Base-by-base conservation (phyloP, 257 asterid species). In the Nicotiana tomentosiformis region DNA sequence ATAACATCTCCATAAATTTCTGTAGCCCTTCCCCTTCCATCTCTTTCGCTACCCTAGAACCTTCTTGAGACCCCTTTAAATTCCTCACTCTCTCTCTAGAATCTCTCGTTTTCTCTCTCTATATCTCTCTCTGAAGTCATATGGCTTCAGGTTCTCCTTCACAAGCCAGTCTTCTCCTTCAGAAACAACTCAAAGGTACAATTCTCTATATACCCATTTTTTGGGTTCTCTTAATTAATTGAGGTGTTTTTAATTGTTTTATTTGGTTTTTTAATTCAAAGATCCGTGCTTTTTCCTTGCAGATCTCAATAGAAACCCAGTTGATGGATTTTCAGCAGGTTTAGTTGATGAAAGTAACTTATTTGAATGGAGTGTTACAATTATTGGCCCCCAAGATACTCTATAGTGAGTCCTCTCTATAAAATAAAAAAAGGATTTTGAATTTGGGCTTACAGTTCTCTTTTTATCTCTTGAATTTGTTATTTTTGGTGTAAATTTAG, bases 301-400 rank as follows among this genome's bases (percentile, higher is more conserved):
- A 95, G 99, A 93, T 92, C 98, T 95, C 66, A 80, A 87, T 90
- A 94, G 89, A 85, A 85, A 96, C 70, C 99, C 99, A 1, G 99
- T 96, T 23, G 99, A 93, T 84, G 99, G 99, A 68, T 96, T 96
- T 83, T 96, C 99, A 77, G 99, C 99, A 74, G 99, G 99, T 77
- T 89, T 96, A 87, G 88, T 92, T 78, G 98, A 96, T 65, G 98
- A 96, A 82, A 87, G 51, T 77, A 94, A 96, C 89, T 85, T 96
- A 43, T 96, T 93, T 81, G 99, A 96, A 90, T 96, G 99, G 99
- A 94, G 95, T 83, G 99, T 96, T 12, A 94, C 99, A 29, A 85
- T 96, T 53, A 96, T 96, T 86, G 99, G 99, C 62, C 99, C 99
- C 18, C 99, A 98, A 10, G 99, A 94, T 77, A 96, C 99, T 64